Evolutionary conservation across 345 rosid genomes (phyloP).

Genomic region (Populus ilicifolia): DNA sequence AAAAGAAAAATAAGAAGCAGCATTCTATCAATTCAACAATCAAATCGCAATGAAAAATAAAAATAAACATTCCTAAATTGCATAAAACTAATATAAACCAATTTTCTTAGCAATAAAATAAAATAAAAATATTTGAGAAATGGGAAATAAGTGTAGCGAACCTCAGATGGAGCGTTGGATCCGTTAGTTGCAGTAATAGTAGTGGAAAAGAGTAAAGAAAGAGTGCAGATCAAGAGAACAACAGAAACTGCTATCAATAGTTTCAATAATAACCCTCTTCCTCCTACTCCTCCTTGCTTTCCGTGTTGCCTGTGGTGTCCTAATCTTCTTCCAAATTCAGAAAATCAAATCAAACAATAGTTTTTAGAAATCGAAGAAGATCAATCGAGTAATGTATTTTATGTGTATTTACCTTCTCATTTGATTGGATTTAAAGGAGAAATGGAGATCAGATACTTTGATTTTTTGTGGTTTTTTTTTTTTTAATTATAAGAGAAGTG

Average conservation of each 20-base stretch:
- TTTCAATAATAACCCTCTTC: constrained; percentile 58
- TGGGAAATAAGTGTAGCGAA: constrained; percentile 11
- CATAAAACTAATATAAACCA: background rate
- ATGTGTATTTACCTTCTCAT: constrained; percentile 20
- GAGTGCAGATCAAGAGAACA: constrained; percentile 72
- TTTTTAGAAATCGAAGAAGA: background rate
- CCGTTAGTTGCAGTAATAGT: constrained; percentile 40
- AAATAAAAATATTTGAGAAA: too few relatives aligned
- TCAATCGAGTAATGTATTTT: background rate
- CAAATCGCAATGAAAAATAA: too few relatives aligned
- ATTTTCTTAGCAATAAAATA: too few relatives aligned
- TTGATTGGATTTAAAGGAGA: background rate
- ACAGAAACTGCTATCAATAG: constrained; percentile 49
- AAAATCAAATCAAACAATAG: background rate
- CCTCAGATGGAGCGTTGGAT: constrained; percentile 53
- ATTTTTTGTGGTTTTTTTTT: background rate
- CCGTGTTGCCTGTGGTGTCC: constrained; percentile 67
- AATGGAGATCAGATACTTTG: constrained; percentile 2
- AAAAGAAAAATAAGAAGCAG: too few relatives aligned
- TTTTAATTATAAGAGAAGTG: background rate
- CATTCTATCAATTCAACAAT: too few relatives aligned
- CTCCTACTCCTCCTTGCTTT: constrained; percentile 50
- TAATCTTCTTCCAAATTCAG: constrained; percentile 28
- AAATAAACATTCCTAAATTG: too few relatives aligned
- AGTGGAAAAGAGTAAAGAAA: constrained; percentile 55